Percentiles rank a stretch among this genome's conserved stretches.
phyloP scores from a whole-genome alignment of 2,329 filamentous ascomycete genomes.

The Chaetothyriales sp. region DNA sequence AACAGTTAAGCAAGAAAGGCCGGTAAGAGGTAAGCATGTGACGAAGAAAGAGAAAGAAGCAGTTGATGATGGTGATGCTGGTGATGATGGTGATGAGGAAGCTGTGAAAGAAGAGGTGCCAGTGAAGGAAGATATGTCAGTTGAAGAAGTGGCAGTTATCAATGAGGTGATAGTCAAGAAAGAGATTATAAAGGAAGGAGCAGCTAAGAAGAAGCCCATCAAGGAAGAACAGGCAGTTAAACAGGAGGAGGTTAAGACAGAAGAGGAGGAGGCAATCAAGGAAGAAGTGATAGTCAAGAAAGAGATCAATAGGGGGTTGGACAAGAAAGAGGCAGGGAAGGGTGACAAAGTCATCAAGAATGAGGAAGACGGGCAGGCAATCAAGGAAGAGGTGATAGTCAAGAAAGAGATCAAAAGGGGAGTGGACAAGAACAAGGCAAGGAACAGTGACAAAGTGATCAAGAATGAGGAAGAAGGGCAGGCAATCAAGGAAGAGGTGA shows the following conservation, averaged over 20 bases:
- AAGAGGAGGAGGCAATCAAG: background rate
- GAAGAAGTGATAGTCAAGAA: background rate
- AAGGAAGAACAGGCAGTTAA: background rate
- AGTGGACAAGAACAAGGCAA: background rate
- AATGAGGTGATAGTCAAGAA: background rate
- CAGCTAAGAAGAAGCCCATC: background rate
- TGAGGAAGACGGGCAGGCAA: background rate
- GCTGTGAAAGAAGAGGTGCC: background rate
- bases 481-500: background rate
- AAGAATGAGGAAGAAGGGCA: background rate
- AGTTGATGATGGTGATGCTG: background rate
- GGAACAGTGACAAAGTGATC: background rate
- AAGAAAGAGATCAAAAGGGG: background rate
- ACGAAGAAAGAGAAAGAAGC: background rate
- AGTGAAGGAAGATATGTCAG: background rate
- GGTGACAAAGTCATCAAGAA: background rate
- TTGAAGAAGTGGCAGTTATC: background rate
- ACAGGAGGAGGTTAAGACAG: background rate
- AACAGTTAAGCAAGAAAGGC: constrained; percentile 1
- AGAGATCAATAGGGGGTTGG: background rate
- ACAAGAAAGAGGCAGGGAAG: background rate
- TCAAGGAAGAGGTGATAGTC: background rate
- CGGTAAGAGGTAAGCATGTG: background rate
- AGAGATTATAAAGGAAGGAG: background rate
- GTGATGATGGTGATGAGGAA: no score